A percentile compares a stretch with the other conserved stretches of the same genome.
Evolutionary conservation across 2,329 filamentous ascomycete species (phyloP).

Genomic region (Dryadomyces quercus-mongolicae): DNA sequence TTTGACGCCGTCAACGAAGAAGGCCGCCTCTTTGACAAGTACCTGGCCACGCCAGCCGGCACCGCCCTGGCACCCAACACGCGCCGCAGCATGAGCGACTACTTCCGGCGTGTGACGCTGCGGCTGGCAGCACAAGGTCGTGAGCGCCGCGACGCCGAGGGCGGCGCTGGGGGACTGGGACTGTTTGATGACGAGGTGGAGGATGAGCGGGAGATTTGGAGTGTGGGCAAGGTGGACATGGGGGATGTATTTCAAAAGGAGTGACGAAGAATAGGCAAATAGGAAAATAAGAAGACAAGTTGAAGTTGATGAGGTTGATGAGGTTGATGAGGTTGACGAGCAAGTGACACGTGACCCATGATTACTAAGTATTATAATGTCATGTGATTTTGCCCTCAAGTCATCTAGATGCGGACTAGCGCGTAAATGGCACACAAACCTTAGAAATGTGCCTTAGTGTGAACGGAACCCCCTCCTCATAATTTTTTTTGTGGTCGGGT

Average conservation of each 20-base stretch:
- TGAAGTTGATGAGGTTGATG: no score
- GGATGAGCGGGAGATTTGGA: constrained; percentile 93
- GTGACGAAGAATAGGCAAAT: neutral
- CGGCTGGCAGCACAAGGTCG: constrained; percentile 76
- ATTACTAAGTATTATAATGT: neutral
- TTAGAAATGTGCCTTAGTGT: constrained; percentile 9
- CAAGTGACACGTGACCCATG: neutral
- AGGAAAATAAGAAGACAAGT: neutral
- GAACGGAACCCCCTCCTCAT: constrained; percentile 1
- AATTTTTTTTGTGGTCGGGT: constrained; percentile 7
- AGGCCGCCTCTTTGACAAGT: constrained; percentile 78
- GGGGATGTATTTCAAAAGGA: constrained; percentile 41
- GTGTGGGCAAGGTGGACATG: constrained; percentile 79
- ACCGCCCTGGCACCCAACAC: constrained; percentile 55
- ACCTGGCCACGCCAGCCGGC: constrained; percentile 55
- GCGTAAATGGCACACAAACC: constrained; percentile 9
- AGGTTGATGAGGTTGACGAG: no score
- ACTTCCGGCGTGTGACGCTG: constrained; percentile 87
- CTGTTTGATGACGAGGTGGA: constrained; percentile 84
- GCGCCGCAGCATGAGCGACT: constrained; percentile 75
- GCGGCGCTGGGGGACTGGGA: constrained; percentile 73
- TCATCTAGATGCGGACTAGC: constrained; percentile 7
- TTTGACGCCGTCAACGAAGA: constrained; percentile 88
- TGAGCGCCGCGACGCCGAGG: constrained; percentile 84
- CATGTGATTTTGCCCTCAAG: constrained; percentile 10